Base-by-base conservation (phyloP, 176 grass and related monocot species). In the Juncus effusus region DNA sequence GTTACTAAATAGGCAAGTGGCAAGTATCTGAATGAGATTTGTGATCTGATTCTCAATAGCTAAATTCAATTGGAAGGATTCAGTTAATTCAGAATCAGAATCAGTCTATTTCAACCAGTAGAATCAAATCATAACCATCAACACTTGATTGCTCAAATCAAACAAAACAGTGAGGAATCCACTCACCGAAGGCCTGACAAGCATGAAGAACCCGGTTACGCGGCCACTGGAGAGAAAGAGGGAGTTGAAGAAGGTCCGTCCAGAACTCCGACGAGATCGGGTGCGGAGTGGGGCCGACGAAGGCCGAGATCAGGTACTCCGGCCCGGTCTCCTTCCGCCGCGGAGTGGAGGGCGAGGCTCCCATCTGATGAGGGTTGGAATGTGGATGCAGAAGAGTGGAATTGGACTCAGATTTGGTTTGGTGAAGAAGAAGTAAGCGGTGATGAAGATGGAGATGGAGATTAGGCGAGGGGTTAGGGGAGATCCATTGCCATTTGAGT, bases 251-350 rank as follows among this genome's bases (percentile, higher is more conserved):
- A 70, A 93, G 88, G 75, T 90, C 80, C 61, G 60, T 80, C 94
- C 94, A 99, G 85, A 99, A 93, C 78, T 93, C 94, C 42, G 88
- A 93, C 56, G 85, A 84, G 80, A 90, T 54, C 45, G 88, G 85
- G 80, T 90, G 89, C 14, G 94, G 62, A 75, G 40, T 78, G 19
- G 38, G 69, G 36, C 94, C 94, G 64, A 99, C 94, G 64, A 99
- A 87, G 42, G 83, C 80, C 1, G 83, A 75, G 72, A 99, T 88
- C 83, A 93, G 82, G 62, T 90, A 75, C 88, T 93, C 94, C 52
- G 85, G 85, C 0, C 75, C 66, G 67, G 76, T 77, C 40, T 79
- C 19, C 57, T 69, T 73, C 58, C 40, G 63, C 50, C 11, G 74
- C 70, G 88, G 88, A 75, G 85, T 99, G 51, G 94, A 99, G 72